Conservation (phyloP, 768 basidiomycete species). For the Serpula lacrymans region DNA sequence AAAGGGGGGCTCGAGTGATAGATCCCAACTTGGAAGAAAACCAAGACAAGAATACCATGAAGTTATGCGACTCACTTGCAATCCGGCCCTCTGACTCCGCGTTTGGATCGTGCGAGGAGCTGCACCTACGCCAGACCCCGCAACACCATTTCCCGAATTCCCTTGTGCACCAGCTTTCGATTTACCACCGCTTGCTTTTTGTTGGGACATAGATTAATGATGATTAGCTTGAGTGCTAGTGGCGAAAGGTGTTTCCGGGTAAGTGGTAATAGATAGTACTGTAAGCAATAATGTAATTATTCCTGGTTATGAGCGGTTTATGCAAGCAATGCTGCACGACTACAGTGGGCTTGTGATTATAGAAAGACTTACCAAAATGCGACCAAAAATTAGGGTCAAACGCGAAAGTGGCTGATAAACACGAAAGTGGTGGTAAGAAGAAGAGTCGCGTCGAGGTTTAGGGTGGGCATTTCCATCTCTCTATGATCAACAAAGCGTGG, state of each 20-base stretch:
- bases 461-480: conserved; percentile 25
- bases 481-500: neutral
- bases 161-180: conserved; percentile 45
- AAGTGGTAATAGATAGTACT: neutral
- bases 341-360: neutral
- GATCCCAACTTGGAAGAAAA: too few relatives aligned
- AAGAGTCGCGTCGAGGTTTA: conserved; percentile 29
- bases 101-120: conserved; percentile 49
- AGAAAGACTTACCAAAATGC: neutral
- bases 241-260: too few relatives aligned
- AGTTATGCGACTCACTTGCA: conserved; percentile 58
- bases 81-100: conserved; percentile 79
- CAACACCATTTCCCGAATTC: conserved; percentile 5
- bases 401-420: conserved; percentile 5
- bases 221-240: neutral
- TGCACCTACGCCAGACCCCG: conserved; percentile 29
- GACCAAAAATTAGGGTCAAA: neutral
- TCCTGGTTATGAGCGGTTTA: neutral
- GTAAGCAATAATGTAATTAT: too few relatives aligned
- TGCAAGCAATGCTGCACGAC: neutral
- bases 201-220: conserved; percentile 39
- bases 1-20: neutral
- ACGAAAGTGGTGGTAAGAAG: conserved; percentile 28
- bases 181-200: conserved; percentile 57
- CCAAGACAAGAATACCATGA: too few relatives aligned